A percentile compares a stretch with the other conserved stretches of the same genome.
Conservation (phyloP, 2,329 filamentous ascomycete species). For the Arthrobotrys musiformis region DNA sequence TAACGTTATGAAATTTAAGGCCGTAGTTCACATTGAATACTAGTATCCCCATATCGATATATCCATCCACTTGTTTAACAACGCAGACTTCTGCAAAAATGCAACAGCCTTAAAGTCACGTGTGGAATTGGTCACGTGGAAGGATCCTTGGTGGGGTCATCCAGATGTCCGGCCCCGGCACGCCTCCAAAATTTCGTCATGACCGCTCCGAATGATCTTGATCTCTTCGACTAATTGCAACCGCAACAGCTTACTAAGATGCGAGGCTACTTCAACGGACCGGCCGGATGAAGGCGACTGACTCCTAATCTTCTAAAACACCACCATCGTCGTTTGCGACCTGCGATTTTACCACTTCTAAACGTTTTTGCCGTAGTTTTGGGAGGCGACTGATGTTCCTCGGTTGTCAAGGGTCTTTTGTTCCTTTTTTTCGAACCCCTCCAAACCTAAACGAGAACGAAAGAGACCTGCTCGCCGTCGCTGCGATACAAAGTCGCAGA, state of each 20-base stretch:
- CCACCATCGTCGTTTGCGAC: not conserved
- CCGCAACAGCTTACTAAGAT: conserved; percentile 28
- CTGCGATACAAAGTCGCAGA: not conserved
- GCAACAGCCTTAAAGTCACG: not conserved
- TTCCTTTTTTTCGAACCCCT: not conserved
- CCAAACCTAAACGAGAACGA: not conserved
- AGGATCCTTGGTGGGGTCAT: not conserved
- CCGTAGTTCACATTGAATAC: too few species aligned
- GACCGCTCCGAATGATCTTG: conserved; percentile 51
- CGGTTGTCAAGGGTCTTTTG: not conserved
- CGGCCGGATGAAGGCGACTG: conserved; percentile 26
- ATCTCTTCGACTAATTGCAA: not conserved
- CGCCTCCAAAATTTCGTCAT: conserved; percentile 42
- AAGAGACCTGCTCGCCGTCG: not conserved
- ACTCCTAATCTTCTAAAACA: not conserved
- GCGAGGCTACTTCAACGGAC: conserved; percentile 13
- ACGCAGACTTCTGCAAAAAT: not conserved
- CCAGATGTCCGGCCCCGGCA: conserved; percentile 10
- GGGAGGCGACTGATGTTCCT: not conserved
- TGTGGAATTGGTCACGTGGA: conserved; percentile 9
- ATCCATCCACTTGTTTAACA: too few species aligned
- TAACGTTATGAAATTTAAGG: too few species aligned
- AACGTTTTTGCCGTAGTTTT: not conserved
- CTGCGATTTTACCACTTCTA: not conserved
- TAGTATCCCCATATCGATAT: too few species aligned